Percentiles rank a stretch among this genome's conserved stretches.
Conservation (phyloP, 2,329 filamentous ascomycete genomes). For the Apiospora phragmitis region DNA sequence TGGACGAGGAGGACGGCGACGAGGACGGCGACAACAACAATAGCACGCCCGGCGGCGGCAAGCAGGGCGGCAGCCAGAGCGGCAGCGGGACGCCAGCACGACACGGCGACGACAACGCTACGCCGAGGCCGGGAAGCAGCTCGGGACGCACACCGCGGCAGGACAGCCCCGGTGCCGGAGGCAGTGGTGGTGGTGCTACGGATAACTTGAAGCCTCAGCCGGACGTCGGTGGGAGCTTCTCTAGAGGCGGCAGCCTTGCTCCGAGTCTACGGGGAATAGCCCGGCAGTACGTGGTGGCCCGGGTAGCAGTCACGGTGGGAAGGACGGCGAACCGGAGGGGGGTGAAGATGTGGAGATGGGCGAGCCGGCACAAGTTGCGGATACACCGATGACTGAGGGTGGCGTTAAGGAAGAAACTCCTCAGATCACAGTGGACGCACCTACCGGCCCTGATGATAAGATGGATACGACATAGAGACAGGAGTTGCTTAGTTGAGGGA, state of each 20-base stretch:
- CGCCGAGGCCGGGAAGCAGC: constrained; percentile 47
- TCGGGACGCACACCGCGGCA: constrained; percentile 29
- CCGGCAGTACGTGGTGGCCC: constrained; percentile 20
- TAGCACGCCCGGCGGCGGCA: constrained; percentile 31
- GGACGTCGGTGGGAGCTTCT: constrained; percentile 33
- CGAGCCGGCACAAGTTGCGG: constrained; percentile 37
- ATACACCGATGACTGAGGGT: constrained; percentile 33
- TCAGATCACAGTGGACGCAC: constrained; percentile 50
- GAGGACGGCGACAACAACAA: constrained; percentile 46
- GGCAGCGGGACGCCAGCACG: constrained; percentile 49
- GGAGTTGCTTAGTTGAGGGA: neutral
- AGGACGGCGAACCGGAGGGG: constrained; percentile 40
- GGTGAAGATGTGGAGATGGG: constrained; percentile 36
- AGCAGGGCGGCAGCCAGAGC: constrained; percentile 45
- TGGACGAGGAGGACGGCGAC: constrained; percentile 63
- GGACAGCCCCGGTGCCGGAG: constrained; percentile 33
- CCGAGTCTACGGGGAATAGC: constrained; percentile 30
- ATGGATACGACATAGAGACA: constrained; percentile 63
- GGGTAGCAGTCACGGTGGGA: constrained; percentile 17
- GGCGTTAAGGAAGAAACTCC: constrained; percentile 39
- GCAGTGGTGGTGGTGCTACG: constrained; percentile 25
- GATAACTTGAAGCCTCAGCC: constrained; percentile 36
- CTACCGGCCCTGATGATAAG: constrained; percentile 51
- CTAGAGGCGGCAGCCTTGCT: constrained; percentile 39
- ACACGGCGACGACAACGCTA: constrained; percentile 30